A percentile compares a stretch with the other conserved stretches of the same genome.
Evolutionary conservation across 805 yeast genomes (phyloP).

Genomic region (Lachancea quebecensis): DNA sequence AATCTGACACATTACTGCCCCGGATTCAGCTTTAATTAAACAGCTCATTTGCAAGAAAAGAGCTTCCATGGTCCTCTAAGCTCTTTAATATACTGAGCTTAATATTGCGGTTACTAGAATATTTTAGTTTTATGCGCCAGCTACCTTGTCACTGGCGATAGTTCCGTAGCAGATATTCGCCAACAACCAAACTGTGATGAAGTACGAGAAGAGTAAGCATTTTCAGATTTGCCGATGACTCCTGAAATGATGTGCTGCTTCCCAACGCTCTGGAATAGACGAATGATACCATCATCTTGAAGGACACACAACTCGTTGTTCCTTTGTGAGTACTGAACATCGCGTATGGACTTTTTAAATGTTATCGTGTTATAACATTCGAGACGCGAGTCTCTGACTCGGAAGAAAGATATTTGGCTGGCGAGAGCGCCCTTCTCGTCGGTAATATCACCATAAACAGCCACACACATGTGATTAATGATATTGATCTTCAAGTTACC

Average conservation of each 20-base stretch:
- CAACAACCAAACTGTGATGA: neutral
- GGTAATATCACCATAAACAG: neutral
- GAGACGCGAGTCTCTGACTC: neutral
- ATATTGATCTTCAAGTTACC: neutral
- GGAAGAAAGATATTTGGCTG: neutral
- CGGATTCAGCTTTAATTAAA: too few relatives aligned
- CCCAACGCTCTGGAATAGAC: neutral
- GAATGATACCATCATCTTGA: neutral
- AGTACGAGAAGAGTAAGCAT: neutral
- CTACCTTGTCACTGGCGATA: neutral
- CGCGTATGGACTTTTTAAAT: conserved; percentile 2
- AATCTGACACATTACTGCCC: too few relatives aligned
- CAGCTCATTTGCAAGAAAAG: too few relatives aligned
- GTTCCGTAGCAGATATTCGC: neutral
- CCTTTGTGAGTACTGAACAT: conserved; percentile 1
- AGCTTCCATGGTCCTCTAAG: too few relatives aligned
- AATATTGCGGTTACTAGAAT: too few relatives aligned
- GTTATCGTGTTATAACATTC: neutral
- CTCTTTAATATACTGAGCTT: too few relatives aligned
- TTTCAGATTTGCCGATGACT: neutral
- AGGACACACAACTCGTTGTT: conserved; percentile 4
- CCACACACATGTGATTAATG: neutral
- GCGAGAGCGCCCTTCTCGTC: neutral
- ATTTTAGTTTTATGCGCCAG: neutral
- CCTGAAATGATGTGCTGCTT: neutral